Evolutionary conservation across 495 filamentous ascomycete genomes (phyloP).

Genomic region (Cudoniella acicularis): DNA sequence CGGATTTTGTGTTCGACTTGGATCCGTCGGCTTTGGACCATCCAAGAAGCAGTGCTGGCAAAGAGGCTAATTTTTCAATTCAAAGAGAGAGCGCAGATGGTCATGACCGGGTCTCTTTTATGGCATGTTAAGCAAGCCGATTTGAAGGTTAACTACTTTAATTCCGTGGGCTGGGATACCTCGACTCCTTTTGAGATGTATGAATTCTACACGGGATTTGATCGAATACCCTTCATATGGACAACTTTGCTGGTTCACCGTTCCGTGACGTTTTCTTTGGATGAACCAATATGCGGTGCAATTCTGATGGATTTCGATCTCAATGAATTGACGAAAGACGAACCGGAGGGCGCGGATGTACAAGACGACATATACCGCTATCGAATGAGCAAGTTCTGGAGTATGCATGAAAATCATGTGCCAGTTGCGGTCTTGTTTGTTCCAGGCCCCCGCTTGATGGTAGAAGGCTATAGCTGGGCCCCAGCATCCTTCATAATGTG

Average conservation of each 20-base stretch:
- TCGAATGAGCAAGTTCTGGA: slow-evolving; percentile 10
- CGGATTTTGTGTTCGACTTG: slow-evolving; percentile 24
- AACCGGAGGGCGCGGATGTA: neutral
- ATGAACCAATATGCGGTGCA: slow-evolving; percentile 8
- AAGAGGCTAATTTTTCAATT: slow-evolving; percentile 24
- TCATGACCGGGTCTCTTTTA: neutral
- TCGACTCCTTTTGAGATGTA: neutral
- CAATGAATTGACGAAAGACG: neutral
- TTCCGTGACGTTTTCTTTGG: neutral
- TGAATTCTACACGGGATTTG: neutral
- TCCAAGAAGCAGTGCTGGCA: slow-evolving; percentile 30
- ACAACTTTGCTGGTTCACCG: neutral
- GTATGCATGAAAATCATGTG: neutral
- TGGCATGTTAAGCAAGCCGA: neutral
- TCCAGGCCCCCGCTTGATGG: neutral
- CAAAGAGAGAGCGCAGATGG: neutral
- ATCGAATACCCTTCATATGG: neutral
- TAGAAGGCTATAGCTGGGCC: slow-evolving; percentile 2
- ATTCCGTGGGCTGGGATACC: slow-evolving; percentile 10
- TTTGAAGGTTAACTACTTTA: neutral
- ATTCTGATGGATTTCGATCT: slow-evolving; percentile 11
- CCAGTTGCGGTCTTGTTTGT: slow-evolving; percentile 1
- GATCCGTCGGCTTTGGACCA: slow-evolving; percentile 30
- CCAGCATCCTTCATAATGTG: neutral
- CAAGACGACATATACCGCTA: too few species aligned